Evolutionary conservation across 1,284 basidiomycete genomes (phyloP).

Genomic region (Fistulinella cinereoalba): DNA sequence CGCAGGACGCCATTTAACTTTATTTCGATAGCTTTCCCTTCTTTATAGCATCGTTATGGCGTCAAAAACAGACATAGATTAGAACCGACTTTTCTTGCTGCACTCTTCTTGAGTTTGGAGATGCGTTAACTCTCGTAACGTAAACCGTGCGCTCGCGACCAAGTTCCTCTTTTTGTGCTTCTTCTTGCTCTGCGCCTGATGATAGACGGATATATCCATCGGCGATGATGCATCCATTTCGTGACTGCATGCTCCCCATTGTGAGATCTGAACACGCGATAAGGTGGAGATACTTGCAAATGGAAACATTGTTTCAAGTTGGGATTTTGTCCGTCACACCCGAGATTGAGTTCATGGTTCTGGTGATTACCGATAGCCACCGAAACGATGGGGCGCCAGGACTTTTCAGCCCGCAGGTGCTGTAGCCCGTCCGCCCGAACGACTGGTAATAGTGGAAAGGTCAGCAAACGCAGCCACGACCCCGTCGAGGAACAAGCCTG

Average conservation of each 20-base stretch:
- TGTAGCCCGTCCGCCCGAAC: slow-evolving; percentile 46
- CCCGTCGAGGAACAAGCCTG: too few species aligned
- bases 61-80: not conserved
- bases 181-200: slow-evolving; percentile 54
- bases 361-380: slow-evolving; percentile 51
- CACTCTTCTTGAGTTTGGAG: slow-evolving; percentile 39
- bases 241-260: slow-evolving; percentile 32
- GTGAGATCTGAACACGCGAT: not conserved
- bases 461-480: too few species aligned
- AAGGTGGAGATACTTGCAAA: slow-evolving; percentile 39
- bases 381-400: slow-evolving; percentile 63
- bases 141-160: slow-evolving; percentile 47
- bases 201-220: slow-evolving; percentile 53
- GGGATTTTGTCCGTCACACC: slow-evolving; percentile 64
- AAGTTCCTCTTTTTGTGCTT: slow-evolving; percentile 53
- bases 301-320: slow-evolving; percentile 53
- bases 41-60: not conserved
- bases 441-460: slow-evolving; percentile 33
- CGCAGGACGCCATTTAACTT: slow-evolving; percentile 19
- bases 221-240: slow-evolving; percentile 38
- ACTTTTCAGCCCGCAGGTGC: slow-evolving; percentile 45
- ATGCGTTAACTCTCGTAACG: slow-evolving; percentile 50
- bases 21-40: slow-evolving; percentile 38
- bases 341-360: slow-evolving; percentile 53
- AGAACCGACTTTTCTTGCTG: slow-evolving; percentile 41